Percentiles rank a stretch among this genome's conserved stretches.
These are phyloP conservation scores for Rhodotorula graminis DNA, from an alignment of 768 basidiomycete species.

Conservation along the genomic window DNA sequence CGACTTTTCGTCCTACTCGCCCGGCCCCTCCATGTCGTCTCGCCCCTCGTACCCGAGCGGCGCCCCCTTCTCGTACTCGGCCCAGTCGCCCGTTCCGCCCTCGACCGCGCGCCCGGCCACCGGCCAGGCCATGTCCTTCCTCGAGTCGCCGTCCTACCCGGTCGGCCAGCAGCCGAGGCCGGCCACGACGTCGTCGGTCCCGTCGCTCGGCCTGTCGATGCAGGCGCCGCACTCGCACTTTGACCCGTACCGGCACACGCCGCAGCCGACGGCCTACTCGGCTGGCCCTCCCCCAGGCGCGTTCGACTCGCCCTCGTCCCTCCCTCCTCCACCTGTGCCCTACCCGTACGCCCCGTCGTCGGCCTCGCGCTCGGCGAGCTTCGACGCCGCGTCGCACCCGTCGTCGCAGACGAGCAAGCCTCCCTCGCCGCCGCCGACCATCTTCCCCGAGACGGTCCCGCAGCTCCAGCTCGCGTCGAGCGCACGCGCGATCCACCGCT, in stretches of 20 bases:
- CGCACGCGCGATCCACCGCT: slow-evolving; percentile 3
- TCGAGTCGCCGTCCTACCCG: neutral
- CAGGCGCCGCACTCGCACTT: neutral
- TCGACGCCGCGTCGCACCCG: neutral
- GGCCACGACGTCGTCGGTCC: neutral
- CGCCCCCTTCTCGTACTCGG: neutral
- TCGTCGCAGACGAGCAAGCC: neutral
- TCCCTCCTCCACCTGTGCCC: no score
- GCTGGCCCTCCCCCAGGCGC: no score
- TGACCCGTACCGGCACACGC: neutral
- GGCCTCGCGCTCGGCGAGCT: neutral
- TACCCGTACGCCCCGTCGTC: neutral
- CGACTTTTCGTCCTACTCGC: no score
- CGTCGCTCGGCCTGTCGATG: neutral
- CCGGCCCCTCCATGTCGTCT: neutral
- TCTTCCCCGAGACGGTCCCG: slow-evolving; percentile 1
- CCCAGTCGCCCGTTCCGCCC: neutral
- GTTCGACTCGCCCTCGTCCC: neutral
- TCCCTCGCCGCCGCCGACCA: neutral
- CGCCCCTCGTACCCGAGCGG: neutral
- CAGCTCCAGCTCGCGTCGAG: neutral
- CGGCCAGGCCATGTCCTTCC: neutral
- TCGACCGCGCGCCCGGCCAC: neutral
- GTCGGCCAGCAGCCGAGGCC: neutral
- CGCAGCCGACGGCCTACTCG: neutral